phyloP scores from a whole-genome alignment of 176 grass and related monocot species.

The Thinopyrum elongatum region DNA sequence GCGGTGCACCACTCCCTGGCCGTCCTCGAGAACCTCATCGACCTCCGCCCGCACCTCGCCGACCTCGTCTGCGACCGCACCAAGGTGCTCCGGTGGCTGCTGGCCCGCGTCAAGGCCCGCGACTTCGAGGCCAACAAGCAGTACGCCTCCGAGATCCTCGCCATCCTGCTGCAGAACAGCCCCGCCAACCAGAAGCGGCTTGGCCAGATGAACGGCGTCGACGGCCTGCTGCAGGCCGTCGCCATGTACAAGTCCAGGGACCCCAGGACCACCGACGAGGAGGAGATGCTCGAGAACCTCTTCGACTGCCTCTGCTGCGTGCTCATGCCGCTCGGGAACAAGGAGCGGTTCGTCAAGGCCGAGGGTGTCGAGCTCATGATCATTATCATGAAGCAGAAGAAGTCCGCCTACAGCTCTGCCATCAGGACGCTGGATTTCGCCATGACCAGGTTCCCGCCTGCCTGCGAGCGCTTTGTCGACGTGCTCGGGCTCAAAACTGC shows the following conservation, averaged over 20 bases:
- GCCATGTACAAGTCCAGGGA: constrained; percentile 95
- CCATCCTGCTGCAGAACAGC: constrained; percentile 88
- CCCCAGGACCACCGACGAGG: constrained; percentile 83
- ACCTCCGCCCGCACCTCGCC: constrained; percentile 70
- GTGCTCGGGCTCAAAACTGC: constrained; percentile 92
- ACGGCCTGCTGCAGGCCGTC: constrained; percentile 76
- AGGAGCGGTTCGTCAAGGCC: constrained; percentile 95
- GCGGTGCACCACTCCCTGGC: constrained; percentile 76
- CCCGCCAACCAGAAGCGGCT: constrained; percentile 83
- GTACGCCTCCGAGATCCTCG: constrained; percentile 91
- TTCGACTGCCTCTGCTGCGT: constrained; percentile 91
- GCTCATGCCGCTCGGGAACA: constrained; percentile 89
- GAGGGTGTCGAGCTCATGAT: constrained; percentile 97
- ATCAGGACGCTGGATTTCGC: constrained; percentile 83
- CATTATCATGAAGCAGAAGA: constrained; percentile 99
- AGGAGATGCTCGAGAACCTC: constrained; percentile 97
- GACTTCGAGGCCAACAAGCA: constrained; percentile 97
- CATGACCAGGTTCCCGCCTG: constrained; percentile 91
- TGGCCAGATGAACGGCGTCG: constrained; percentile 87
- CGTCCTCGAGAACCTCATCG: constrained; percentile 85
- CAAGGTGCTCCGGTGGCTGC: constrained; percentile 82
- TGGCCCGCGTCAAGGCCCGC: constrained; percentile 70
- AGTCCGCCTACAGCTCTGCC: constrained; percentile 74
- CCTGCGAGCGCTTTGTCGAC: constrained; percentile 88
- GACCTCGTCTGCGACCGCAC: constrained; percentile 83